Evolutionary conservation across 192 early-diverging fungal species (phyloP), one percentile per base, ranked within the genome.

Genomic region (Backusella parvicylindrica): DNA sequence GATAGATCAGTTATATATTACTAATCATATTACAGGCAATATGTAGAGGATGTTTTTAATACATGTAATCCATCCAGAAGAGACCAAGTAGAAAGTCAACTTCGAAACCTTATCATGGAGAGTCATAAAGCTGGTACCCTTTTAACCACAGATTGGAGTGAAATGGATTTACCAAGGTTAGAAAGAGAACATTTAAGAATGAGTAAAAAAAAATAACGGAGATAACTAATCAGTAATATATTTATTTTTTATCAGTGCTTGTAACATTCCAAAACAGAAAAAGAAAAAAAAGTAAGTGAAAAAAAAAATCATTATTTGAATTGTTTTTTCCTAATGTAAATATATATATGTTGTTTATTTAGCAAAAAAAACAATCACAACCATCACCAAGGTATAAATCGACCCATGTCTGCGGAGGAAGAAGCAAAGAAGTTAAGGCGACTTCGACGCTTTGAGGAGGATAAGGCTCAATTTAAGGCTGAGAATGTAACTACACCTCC

Each of bases 101-200:
- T 73, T 13, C 37, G 72, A 32, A 66, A 47, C 64, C 26, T 73
- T 6, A 73, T 73, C 1, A 36, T 73, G 26, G 72, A 73, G 30
- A 65, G 35, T 4, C 63, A 66, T 53, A 53, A 60, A 8, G 77
- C 83, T 13, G 81, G 83, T 23, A 82, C 77, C 18, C 72, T 94
- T 21, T 84, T 82, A 70, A 84, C 83, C 0, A 86, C 89, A 0
- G 90, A 93, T 74, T 95, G 94, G 94, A 87, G 90, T 12, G 82
- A 85, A n/a, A 90, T 91, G 89, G 77, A 77, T 0, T 70, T 95
- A 33, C 92, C 93, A 64, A 79, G 73, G 92, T 92, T 85, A 71
- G 60, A 73, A 49, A 8, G 49, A 9, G 12, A 63, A 71, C 49
- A 49, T 12, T 26, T 12, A 21, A 6, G 8, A 11, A 56, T 9